Conservation (phyloP, 441 rosid species). For the Populus hybrid region DNA sequence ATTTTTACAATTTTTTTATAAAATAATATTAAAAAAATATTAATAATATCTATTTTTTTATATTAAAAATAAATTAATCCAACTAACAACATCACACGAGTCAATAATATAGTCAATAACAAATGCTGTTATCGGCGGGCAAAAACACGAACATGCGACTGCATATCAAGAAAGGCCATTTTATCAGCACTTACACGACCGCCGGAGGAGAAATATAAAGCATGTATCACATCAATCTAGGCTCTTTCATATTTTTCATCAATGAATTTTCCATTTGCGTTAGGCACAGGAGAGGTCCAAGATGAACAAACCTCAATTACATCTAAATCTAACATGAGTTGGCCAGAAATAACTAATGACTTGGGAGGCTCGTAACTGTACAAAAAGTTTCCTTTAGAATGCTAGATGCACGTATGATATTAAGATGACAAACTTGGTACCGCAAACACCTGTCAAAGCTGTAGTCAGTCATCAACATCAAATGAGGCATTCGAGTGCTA, state of each 20-base stretch:
- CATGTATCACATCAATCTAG: background rate
- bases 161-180: background rate
- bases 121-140: background rate
- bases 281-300: slow-evolving; percentile 11
- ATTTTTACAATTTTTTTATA: no score
- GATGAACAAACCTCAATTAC: slow-evolving; percentile 18
- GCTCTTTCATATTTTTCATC: slow-evolving; percentile 5
- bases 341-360: background rate
- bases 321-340: background rate
- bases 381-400: background rate
- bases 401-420: background rate
- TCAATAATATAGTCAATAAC: background rate
- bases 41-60: no score
- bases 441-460: background rate
- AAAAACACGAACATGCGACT: background rate
- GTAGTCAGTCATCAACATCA: background rate
- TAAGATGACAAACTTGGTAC: slow-evolving; percentile 2
- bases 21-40: no score
- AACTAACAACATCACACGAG: no score
- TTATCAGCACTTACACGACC: background rate
- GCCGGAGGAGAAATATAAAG: no score
- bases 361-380: background rate
- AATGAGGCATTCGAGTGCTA: background rate
- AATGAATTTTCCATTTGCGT: slow-evolving; percentile 21
- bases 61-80: no score